Evolutionary conservation across 495 filamentous ascomycete genomes (phyloP), one percentile per base, ranked within the genome.

Genomic region (Pseudomonodictys pantanalensis): DNA sequence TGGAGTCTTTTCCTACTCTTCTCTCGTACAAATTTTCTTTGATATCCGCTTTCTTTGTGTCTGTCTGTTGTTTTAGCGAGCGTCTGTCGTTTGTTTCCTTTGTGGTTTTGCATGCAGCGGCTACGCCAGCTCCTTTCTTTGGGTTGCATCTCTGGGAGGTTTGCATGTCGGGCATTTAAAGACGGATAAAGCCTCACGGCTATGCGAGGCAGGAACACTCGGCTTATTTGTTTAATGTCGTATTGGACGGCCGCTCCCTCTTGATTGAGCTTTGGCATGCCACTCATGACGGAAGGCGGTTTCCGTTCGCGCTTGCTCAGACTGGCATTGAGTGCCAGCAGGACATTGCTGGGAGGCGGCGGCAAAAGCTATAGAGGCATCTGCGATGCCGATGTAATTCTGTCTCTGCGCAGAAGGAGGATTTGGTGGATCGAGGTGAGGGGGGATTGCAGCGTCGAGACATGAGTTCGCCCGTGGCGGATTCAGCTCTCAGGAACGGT

Each of bases 131-230:
- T 56, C 28, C 45, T 71, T 70, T 68, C 48, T 58, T 82, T 77
- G 71, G 68, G 74, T 62, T 67, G 65, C 68, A 67, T 69, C 65
- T 67, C 68, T 73, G 69, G 74, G 74, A 71, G 73, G 74, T 60
- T 70, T 60, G 67, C 68, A 68, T 72, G 60, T 72, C 62, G 58
- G 59, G 71, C 71, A 73, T 75, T 73, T 69, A 71, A 83, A 82
- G 78, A 83, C 71, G 69, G 75, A 76, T 76, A 79, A 58, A 75
- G 81, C 80, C 81, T 80, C 81, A 72, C 80, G 81, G 81, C 81
- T 76, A 80, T n/a, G n/a, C 75, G 71, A 76, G 77, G 79, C 73
- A 75, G 78, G 66, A 43, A 67, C 67, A 77, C 70, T 75, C 77
- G 75, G 71, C 74, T 70, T 62, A 68, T 76, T 73, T 60, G 57